Conservation (phyloP, 495 filamentous ascomycete genomes). For the Rhypophila decipiens region DNA sequence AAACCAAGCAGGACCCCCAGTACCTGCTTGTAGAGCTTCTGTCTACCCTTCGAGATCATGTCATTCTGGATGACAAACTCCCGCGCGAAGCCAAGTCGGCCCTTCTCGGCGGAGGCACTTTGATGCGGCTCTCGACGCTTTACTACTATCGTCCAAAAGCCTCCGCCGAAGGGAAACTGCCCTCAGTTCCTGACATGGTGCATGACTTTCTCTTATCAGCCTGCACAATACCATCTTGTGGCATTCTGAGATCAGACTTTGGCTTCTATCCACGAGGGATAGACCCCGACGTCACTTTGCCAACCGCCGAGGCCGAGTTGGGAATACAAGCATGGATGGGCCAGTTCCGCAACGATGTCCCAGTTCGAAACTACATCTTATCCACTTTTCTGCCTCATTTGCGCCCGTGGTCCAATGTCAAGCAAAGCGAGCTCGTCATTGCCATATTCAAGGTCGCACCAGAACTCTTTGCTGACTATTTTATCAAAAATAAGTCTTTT, state of each 20-base stretch:
- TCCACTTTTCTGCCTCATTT: slow-evolving; percentile 71
- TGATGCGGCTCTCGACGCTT: slow-evolving; percentile 64
- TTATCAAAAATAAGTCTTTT: slow-evolving; percentile 70
- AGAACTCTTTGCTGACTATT: slow-evolving; percentile 81
- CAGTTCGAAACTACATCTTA: slow-evolving; percentile 67
- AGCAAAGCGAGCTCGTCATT: slow-evolving; percentile 75
- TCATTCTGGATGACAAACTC: slow-evolving; percentile 65
- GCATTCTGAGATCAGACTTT: slow-evolving; percentile 59
- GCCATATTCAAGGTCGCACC: slow-evolving; percentile 74
- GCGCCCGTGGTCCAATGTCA: slow-evolving; percentile 71
- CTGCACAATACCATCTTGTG: slow-evolving; percentile 63
- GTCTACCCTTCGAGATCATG: slow-evolving; percentile 52
- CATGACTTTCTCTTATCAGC: slow-evolving; percentile 68
- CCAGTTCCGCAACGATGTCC: slow-evolving; percentile 57
- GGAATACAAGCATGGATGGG: slow-evolving; percentile 67
- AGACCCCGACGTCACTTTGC: slow-evolving; percentile 43
- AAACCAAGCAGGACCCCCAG: slow-evolving; percentile 65
- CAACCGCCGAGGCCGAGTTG: slow-evolving; percentile 44
- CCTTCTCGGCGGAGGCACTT: slow-evolving; percentile 62
- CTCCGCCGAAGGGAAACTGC: slow-evolving; percentile 15
- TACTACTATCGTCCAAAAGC: slow-evolving; percentile 52
- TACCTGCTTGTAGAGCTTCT: slow-evolving; percentile 64
- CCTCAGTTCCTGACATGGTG: slow-evolving; percentile 50
- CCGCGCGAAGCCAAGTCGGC: slow-evolving; percentile 62
- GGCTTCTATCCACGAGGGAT: slow-evolving; percentile 70